Base-by-base conservation (phyloP, 257 asterid genomes). In the Ilex aquifolium region DNA sequence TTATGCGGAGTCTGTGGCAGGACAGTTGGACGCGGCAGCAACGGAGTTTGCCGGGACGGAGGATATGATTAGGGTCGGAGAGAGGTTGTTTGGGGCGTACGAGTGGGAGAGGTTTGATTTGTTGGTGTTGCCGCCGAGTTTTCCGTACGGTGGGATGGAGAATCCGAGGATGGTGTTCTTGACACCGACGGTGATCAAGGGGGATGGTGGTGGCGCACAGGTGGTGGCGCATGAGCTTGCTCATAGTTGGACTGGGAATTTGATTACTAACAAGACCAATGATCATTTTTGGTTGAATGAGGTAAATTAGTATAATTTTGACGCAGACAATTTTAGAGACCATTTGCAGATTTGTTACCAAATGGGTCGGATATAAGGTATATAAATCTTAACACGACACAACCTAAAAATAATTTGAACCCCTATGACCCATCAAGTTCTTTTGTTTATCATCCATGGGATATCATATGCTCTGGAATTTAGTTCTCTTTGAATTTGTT, bases 211-310 rank as follows among this genome's bases (percentile, higher is more conserved):
- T 15, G 97, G 99, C 0, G 93, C 90, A 0, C 96, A 87, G 83
- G 85, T 92, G 44, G 99, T 92, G 71, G 99, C 99, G 60, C 99
- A 92, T 61, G 99, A 92, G 79, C 94, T 92, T 36, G 99, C 97
- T 31, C 99, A 92, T 75, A 90, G 99, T 76, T 92, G 97, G 99
- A 92, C 99, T 0, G 99, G 99, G 77, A 92, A 92, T 65, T 79
- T 92, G 87, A 89, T 89, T 55, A 92, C 99, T 15, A 92, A 89
- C 80, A 92, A 92, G 84, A 89, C 70, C 66, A 89, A 89, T 64
- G 91, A 92, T 2, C 99, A 92, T 74, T 92, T 92, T 82, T 92
- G 97, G 99, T 81, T 92, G 83, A 92, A 92, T 72, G 99, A 92
- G 97, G 99, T 92, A 74, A n/a, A 13, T 27, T 59, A 3, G 14